Evolutionary conservation across 345 rosid species (phyloP).

Genomic region (Eucalyptus globulus): DNA sequence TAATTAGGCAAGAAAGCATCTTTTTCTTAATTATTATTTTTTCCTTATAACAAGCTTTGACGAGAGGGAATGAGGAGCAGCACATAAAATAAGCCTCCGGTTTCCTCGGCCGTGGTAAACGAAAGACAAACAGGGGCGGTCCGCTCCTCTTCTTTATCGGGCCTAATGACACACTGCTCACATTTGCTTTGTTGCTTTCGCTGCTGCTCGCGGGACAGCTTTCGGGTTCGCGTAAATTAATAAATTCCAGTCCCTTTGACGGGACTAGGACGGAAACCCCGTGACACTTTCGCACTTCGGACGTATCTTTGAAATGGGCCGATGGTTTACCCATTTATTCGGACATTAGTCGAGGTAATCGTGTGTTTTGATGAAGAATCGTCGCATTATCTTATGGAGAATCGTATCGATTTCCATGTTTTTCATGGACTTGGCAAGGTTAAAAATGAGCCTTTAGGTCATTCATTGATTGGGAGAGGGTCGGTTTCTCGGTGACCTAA

Average conservation of each 20-base stretch:
- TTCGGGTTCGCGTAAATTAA: not conserved
- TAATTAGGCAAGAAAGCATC: not conserved
- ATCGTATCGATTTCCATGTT: not conserved
- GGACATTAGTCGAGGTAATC: not conserved
- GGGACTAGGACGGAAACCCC: not conserved
- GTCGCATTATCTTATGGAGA: not conserved
- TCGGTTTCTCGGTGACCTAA: not conserved
- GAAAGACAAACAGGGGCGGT: not conserved
- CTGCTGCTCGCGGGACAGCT: not conserved
- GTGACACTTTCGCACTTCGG: not conserved
- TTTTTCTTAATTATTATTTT: not conserved
- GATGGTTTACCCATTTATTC: not conserved
- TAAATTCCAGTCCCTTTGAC: not conserved
- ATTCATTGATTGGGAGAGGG: not conserved
- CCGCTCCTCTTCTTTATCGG: not conserved
- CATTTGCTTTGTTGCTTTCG: not conserved
- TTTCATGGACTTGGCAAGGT: not conserved
- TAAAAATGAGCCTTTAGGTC: not conserved
- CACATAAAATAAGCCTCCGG: not conserved
- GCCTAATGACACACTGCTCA: not conserved
- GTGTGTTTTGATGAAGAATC: rapidly evolving
- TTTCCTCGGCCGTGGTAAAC: not conserved
- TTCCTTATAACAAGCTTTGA: not conserved
- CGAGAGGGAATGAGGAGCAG: not conserved
- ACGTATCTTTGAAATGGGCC: not conserved